Evolutionary conservation across 78 protist species (phyloP), one percentile per base, ranked within the genome.

Genomic region (Isochrysis galbana): DNA sequence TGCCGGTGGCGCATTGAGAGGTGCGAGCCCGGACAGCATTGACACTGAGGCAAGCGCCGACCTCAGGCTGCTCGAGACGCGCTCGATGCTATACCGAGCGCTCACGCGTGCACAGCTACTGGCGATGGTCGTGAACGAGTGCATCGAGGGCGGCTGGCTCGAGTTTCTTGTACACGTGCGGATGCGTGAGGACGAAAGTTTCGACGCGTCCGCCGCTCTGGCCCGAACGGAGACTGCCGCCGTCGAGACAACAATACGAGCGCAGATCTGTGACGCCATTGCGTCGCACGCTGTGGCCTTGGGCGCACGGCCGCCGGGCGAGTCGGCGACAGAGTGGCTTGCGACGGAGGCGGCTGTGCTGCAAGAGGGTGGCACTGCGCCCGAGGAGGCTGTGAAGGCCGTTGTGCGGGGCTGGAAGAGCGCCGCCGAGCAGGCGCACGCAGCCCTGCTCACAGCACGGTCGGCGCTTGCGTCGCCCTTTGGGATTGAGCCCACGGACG

Each of bases 71-170:
- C 84, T 61, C n/a, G n/a, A 39, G 23, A 77, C 84, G 44, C 84
- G 84, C 46, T 77, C 84, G n/a, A 36, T 17, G 26, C 84, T 77
- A 17, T 77, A 77, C n/a, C 84, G 84, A 4, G 84, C 84, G 46
- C 34, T 77, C n/a, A 77, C 84, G 46, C 84, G 84, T 23, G 84
- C 84, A 46, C 84, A 77, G 44, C 2, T 36, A 17, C 10, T 39
- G 26, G 84, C n/a, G 32, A 39, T 77, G 36, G 84, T 77, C 32
- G 84, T 77, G 34, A 77, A 77, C 48, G 84, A 77, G 46, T 14
- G 21, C 84, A 10, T 77, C 32, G 2, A 41, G 25, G 84, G 84
- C 84, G 84, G 84, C 47, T 77, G 84, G 84, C 84, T 77, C 84
- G 84, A 77, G 84, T 77, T 77, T 29, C 46, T 77, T 17, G 84